These are phyloP conservation scores for Colletotrichum truncatum DNA, from an alignment of 2,329 filamentous ascomycete genomes.

Conservation along the genomic window DNA sequence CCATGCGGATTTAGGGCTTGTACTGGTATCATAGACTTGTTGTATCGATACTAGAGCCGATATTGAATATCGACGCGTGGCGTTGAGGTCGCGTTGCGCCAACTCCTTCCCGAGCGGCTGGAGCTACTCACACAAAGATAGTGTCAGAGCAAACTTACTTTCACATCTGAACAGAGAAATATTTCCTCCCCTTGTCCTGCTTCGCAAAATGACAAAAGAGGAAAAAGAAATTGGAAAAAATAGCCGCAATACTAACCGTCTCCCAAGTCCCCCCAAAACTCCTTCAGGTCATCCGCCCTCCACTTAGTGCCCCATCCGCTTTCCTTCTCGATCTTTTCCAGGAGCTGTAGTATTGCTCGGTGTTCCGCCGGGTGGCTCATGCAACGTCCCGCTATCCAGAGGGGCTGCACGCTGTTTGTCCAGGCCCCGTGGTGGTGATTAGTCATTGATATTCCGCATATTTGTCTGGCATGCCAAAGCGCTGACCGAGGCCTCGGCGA, in stretches of 20 bases:
- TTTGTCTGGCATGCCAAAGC: conserved; percentile 64
- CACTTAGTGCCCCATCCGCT: conserved; percentile 64
- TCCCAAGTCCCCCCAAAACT: conserved; percentile 43
- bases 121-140: conserved; percentile 8
- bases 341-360: conserved; percentile 49
- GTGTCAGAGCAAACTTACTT: conserved; percentile 11
- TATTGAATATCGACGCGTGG: conserved; percentile 25
- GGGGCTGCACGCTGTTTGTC: conserved; percentile 66
- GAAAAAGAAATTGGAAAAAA: background rate
- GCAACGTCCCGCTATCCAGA: conserved; percentile 64
- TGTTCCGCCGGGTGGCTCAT: conserved; percentile 60
- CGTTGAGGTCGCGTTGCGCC: conserved; percentile 24
- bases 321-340: conserved; percentile 58
- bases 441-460: conserved; percentile 65
- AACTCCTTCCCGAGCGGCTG: conserved; percentile 20
- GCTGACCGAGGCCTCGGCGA: conserved; percentile 44
- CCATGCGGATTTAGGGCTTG: background rate
- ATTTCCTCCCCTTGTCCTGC: background rate
- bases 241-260: conserved; percentile 29
- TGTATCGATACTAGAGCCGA: conserved; percentile 16
- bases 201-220: conserved; percentile 2
- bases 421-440: conserved; percentile 65
- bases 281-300: conserved; percentile 60
- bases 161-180: background rate
- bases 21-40: conserved; percentile 14